phyloP scores from a whole-genome alignment of 257 asterid genomes.

The Solanum sitiens region DNA sequence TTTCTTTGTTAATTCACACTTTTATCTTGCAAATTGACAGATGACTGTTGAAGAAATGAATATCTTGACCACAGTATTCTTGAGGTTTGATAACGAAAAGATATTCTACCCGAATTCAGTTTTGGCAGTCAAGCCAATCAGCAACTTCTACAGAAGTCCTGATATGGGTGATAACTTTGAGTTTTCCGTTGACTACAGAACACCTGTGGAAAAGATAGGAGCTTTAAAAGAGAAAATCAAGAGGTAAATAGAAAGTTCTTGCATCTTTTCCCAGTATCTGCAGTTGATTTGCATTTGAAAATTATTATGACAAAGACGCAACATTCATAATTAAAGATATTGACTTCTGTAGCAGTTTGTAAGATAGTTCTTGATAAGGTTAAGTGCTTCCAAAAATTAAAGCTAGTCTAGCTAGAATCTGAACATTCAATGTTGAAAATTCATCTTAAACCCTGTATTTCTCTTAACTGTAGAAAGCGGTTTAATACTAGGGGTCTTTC shows the following conservation, averaged over 20 bases:
- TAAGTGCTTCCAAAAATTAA: not conserved
- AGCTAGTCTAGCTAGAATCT: not conserved
- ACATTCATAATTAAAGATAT: not conserved
- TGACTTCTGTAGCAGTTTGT: not conserved
- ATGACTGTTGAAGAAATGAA: conserved; percentile 91
- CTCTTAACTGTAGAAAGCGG: not conserved
- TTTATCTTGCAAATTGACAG: conserved; percentile 17
- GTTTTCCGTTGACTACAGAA: conserved; percentile 68
- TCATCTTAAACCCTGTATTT: not conserved
- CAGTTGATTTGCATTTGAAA: not conserved
- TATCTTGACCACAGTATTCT: conserved; percentile 60
- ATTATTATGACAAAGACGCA: not conserved
- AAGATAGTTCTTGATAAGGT: not conserved
- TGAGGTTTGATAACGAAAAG: conserved; percentile 54
- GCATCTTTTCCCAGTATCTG: not conserved
- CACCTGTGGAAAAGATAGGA: conserved; percentile 69
- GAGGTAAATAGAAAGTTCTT: conserved; percentile 29
- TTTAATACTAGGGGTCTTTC: not conserved
- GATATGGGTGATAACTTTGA: conserved; percentile 77
- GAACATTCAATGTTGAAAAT: not conserved
- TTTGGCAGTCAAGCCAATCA: conserved; percentile 66
- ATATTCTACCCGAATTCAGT: conserved; percentile 73
- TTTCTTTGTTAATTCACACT: not conserved
- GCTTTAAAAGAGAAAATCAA: conserved; percentile 50
- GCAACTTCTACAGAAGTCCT: conserved; percentile 88